Conservation (phyloP, 768 basidiomycete species). For the Suillus decipiens region DNA sequence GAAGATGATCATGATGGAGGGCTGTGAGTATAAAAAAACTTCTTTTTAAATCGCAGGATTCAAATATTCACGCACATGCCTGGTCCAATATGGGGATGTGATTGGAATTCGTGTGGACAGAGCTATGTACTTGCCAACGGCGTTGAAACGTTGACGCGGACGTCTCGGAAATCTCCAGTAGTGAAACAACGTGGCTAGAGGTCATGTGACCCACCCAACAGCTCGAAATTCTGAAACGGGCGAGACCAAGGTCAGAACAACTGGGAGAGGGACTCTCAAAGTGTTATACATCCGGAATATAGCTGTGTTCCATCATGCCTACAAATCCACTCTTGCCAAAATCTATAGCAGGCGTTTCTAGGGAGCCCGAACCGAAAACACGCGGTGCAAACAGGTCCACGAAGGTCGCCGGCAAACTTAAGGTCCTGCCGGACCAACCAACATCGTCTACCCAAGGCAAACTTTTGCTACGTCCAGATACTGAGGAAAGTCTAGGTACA, state of each 20-base stretch:
- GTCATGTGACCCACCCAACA: not conserved
- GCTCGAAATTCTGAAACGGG: too few relatives aligned
- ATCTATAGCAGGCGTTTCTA: conserved; percentile 24
- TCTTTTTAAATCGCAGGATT: not conserved
- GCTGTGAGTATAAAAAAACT: not conserved
- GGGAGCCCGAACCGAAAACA: conserved; percentile 40
- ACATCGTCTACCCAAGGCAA: conserved; percentile 38
- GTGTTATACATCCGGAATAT: not conserved
- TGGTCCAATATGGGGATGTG: not conserved
- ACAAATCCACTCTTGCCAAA: conserved; percentile 34
- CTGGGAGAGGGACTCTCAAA: not conserved
- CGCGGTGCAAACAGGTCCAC: conserved; percentile 79
- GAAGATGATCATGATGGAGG: not conserved
- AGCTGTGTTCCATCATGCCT: conserved; percentile 23
- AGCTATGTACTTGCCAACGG: not conserved
- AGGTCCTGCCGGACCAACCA: conserved; percentile 85
- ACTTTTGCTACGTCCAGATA: conserved; percentile 21
- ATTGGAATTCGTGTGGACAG: not conserved
- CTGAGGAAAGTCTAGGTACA: conserved; percentile 48
- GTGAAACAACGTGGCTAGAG: not conserved
- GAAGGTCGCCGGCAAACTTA: conserved; percentile 83
- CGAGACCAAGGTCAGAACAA: not conserved
- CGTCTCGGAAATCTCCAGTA: too few relatives aligned
- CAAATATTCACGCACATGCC: not conserved
- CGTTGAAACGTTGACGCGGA: not conserved